phyloP scores from a whole-genome alignment of 768 basidiomycete species.

The Lactarius trivialis region DNA sequence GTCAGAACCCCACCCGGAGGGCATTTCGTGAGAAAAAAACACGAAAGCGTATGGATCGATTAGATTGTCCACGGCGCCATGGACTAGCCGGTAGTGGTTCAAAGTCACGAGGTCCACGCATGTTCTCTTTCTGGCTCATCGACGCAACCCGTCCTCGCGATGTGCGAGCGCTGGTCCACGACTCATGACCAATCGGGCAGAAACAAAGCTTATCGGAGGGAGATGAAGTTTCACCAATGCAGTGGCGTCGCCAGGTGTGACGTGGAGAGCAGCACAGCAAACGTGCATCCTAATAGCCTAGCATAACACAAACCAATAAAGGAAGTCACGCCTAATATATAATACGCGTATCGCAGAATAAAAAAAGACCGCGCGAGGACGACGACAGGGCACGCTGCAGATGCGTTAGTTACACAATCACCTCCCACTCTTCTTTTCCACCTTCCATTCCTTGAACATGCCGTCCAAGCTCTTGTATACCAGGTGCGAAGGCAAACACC shows the following conservation, averaged over 20 bases:
- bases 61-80: constrained; percentile 8
- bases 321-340: constrained; percentile 3
- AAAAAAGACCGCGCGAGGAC: constrained; percentile 1
- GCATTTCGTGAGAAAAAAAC: constrained; percentile 5
- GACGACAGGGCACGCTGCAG: constrained; percentile 4
- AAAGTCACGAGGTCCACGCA: constrained; percentile 14
- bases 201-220: neutral
- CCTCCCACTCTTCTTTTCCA: constrained; percentile 69
- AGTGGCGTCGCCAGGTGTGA: constrained; percentile 11
- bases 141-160: neutral
- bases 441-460: constrained; percentile 89
- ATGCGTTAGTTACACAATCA: constrained; percentile 16
- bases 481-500: constrained; percentile 79
- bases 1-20: constrained; percentile 5
- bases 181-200: neutral
- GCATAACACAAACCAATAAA: constrained; percentile 1
- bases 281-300: constrained; percentile 3
- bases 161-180: neutral
- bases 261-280: constrained; percentile 16
- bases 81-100: neutral
- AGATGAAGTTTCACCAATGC: constrained; percentile 8
- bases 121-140: neutral
- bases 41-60: neutral
- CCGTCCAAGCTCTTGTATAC: constrained; percentile 90
- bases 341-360: constrained; percentile 6